phyloP scores from a whole-genome alignment of 2,329 filamentous ascomycete genomes.

The Trichoderma pleuroti region DNA sequence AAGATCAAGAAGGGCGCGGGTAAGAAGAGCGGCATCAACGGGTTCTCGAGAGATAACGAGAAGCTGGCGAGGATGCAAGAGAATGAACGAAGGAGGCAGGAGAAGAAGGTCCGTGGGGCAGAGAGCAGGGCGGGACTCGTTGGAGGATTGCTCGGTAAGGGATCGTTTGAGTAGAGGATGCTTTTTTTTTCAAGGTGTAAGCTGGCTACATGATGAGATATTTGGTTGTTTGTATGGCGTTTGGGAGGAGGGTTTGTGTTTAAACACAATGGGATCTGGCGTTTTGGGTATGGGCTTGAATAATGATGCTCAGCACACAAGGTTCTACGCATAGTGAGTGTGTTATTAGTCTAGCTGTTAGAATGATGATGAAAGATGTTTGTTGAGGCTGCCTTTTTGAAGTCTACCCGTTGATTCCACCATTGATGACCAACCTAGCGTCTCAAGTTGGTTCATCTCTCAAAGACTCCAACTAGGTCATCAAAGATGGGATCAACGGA shows the following conservation, averaged over 20 bases:
- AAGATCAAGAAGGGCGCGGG: constrained; percentile 59
- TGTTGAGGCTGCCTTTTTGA: not conserved
- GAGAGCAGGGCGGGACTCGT: constrained; percentile 55
- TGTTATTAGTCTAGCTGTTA: not conserved
- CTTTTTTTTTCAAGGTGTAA: not conserved
- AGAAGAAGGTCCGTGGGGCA: constrained; percentile 55
- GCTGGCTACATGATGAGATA: not conserved
- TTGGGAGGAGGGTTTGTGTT: not conserved
- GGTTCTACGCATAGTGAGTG: not conserved
- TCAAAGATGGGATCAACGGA: no score
- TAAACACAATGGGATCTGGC: not conserved
- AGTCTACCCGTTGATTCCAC: not conserved
- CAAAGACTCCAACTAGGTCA: no score
- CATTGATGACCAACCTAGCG: no score
- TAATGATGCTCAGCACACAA: not conserved
- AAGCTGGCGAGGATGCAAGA: constrained; percentile 52
- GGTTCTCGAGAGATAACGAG: constrained; percentile 58
- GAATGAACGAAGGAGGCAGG: constrained; percentile 56
- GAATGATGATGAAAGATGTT: not conserved
- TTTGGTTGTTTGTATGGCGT: not conserved
- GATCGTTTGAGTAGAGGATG: constrained; percentile 37
- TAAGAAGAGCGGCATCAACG: constrained; percentile 59
- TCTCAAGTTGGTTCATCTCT: no score
- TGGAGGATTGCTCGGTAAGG: constrained; percentile 55
- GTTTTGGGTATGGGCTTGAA: not conserved